phyloP scores from a whole-genome alignment of 805 yeast species.

The Yamadazyma ubonensis region DNA sequence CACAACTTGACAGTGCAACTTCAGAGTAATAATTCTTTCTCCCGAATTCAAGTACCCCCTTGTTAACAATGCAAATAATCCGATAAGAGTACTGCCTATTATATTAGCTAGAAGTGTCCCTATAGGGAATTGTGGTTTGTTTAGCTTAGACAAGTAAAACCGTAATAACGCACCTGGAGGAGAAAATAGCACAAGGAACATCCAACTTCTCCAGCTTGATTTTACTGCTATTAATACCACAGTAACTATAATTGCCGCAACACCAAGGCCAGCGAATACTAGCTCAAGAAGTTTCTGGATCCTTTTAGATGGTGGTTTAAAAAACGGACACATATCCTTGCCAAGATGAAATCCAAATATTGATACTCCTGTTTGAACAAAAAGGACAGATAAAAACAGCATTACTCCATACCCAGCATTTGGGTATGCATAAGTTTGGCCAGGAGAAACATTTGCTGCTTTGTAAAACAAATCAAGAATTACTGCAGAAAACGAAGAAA shows the following conservation, averaged over 20 bases:
- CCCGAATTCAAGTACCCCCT: constrained; percentile 38
- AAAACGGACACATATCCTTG: constrained; percentile 35
- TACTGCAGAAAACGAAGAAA: constrained; percentile 74
- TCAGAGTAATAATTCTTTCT: constrained; percentile 27
- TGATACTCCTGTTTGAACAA: constrained; percentile 62
- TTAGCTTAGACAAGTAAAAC: constrained; percentile 53
- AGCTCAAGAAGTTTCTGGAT: neutral
- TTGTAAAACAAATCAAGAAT: constrained; percentile 53
- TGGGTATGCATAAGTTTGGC: constrained; percentile 41
- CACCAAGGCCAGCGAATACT: constrained; percentile 20
- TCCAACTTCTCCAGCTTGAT: constrained; percentile 64
- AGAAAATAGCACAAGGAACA: constrained; percentile 62
- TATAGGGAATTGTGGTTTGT: constrained; percentile 50
- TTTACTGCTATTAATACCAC: constrained; percentile 43
- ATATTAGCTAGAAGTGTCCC: constrained; percentile 53
- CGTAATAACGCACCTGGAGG: constrained; percentile 69
- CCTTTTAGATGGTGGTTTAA: constrained; percentile 19
- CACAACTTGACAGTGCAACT: constrained; percentile 49
- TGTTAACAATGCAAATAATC: constrained; percentile 41
- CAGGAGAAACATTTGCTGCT: constrained; percentile 42
- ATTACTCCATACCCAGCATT: constrained; percentile 77
- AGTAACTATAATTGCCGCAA: constrained; percentile 26
- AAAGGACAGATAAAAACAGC: constrained; percentile 63
- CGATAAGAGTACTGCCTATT: constrained; percentile 44
- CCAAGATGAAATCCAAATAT: constrained; percentile 62